Evolutionary conservation across 768 basidiomycete species (phyloP).

Genomic region (Pholiota microspora): DNA sequence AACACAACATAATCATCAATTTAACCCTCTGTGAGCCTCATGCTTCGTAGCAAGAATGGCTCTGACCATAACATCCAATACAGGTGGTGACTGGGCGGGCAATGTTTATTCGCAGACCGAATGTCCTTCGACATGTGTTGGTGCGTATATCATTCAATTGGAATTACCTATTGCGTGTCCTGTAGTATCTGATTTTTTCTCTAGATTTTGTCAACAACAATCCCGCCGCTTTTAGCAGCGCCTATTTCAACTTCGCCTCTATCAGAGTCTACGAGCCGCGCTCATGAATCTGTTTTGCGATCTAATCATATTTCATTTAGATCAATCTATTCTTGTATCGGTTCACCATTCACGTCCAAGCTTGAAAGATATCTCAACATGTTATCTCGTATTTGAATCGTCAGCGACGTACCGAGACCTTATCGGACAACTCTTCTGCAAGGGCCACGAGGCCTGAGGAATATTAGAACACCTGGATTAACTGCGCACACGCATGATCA

Average conservation of each 20-base stretch:
- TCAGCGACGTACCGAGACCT: no score
- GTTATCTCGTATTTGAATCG: no score
- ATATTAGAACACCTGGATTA: no score
- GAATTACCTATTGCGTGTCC: no score
- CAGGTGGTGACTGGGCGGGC: slow-evolving; percentile 55
- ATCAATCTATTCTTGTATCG: not conserved
- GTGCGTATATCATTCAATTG: slow-evolving; percentile 36
- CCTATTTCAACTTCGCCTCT: slow-evolving; percentile 67
- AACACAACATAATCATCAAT: slow-evolving; percentile 67
- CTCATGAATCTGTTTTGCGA: not conserved
- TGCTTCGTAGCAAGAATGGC: not conserved
- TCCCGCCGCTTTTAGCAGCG: slow-evolving; percentile 56
- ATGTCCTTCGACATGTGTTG: slow-evolving; percentile 56
- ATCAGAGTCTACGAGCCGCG: slow-evolving; percentile 39
- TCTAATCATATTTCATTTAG: not conserved
- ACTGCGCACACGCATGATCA: no score
- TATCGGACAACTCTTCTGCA: no score
- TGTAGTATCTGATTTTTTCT: not conserved
- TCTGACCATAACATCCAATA: not conserved
- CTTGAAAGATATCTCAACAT: no score
- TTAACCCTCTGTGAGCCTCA: slow-evolving; percentile 37
- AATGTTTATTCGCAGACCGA: slow-evolving; percentile 41
- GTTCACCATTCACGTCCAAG: no score
- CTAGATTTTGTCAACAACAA: slow-evolving; percentile 60
- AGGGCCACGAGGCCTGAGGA: no score